phyloP scores from a whole-genome alignment of 1,284 basidiomycete species.

The Trichosporon ovoides region DNA sequence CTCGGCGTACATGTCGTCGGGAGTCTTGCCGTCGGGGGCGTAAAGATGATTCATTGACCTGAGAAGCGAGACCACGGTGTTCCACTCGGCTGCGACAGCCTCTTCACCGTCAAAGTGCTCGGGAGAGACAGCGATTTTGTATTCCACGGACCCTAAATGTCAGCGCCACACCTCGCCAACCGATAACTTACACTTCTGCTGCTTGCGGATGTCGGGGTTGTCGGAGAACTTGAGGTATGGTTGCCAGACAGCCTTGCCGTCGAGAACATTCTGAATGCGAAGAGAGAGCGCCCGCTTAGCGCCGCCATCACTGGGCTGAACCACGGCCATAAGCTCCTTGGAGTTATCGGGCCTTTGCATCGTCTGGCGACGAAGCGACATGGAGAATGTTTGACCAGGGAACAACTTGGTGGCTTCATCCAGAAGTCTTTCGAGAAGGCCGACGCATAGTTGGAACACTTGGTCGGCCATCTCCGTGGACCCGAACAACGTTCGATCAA shows the following conservation, averaged over 20 bases:
- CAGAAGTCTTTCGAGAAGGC: constrained; percentile 65
- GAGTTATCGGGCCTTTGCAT: constrained; percentile 20
- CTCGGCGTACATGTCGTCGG: constrained; percentile 27
- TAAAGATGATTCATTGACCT: constrained; percentile 29
- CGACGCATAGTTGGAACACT: constrained; percentile 72
- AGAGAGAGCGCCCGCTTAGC: constrained; percentile 53
- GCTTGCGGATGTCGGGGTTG: constrained; percentile 18
- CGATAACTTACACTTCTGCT: constrained; percentile 30
- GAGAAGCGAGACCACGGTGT: constrained; percentile 20
- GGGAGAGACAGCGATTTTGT: constrained; percentile 23
- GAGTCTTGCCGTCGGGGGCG: constrained; percentile 42
- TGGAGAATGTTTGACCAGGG: constrained; percentile 53
- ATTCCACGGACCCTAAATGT: constrained; percentile 41
- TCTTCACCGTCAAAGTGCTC: constrained; percentile 18
- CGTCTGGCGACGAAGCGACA: constrained; percentile 5
- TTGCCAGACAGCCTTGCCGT: constrained; percentile 33
- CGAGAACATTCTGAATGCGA: constrained; percentile 42
- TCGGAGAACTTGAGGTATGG: constrained; percentile 29
- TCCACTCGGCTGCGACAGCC: constrained; percentile 15
- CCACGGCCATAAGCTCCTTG: constrained; percentile 52
- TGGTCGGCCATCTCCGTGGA: constrained; percentile 59
- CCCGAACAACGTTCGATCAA: constrained; percentile 79
- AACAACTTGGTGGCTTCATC: constrained; percentile 61
- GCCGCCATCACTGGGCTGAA: constrained; percentile 55
- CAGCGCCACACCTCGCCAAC: neutral